These are phyloP conservation scores for Starmerella stellata DNA, from an alignment of 805 yeast species.

Conservation along the genomic window DNA sequence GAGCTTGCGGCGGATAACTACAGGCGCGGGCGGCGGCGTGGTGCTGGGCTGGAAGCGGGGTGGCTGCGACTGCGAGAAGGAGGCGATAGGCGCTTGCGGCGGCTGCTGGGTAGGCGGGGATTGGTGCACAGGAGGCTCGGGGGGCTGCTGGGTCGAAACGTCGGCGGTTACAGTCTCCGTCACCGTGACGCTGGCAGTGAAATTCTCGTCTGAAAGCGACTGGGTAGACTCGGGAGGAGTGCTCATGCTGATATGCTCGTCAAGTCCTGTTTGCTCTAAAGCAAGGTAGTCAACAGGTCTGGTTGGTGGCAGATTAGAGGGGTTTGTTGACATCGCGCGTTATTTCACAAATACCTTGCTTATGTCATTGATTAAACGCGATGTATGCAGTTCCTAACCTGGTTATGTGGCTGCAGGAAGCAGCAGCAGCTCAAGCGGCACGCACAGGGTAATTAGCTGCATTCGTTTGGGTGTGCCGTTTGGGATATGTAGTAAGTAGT, in stretches of 20 bases:
- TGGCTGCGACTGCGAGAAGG: slow-evolving; percentile 1
- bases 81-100: slow-evolving; percentile 1
- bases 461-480: too few relatives aligned
- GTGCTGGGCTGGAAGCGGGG: slow-evolving; percentile 1
- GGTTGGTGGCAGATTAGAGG: too few relatives aligned
- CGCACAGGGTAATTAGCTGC: too few relatives aligned
- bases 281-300: too few relatives aligned
- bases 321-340: neutral
- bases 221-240: slow-evolving; percentile 4
- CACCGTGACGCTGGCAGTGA: slow-evolving; percentile 7
- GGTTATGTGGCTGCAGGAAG: neutral
- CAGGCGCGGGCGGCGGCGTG: slow-evolving; percentile 21
- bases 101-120: neutral
- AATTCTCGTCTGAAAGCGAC: slow-evolving; percentile 8
- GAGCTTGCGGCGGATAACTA: slow-evolving; percentile 62
- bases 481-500: too few relatives aligned
- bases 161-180: too few relatives aligned
- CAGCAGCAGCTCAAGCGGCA: too few relatives aligned
- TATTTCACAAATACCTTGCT: neutral
- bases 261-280: too few relatives aligned
- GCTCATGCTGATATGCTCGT: too few relatives aligned
- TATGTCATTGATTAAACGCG: neutral
- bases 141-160: neutral
- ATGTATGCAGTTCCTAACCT: neutral
- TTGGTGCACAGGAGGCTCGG: neutral